A percentile compares a stretch with the other conserved stretches of the same genome.
Conservation (phyloP, 768 basidiomycete genomes). For the Daedaleopsis sinensis region DNA sequence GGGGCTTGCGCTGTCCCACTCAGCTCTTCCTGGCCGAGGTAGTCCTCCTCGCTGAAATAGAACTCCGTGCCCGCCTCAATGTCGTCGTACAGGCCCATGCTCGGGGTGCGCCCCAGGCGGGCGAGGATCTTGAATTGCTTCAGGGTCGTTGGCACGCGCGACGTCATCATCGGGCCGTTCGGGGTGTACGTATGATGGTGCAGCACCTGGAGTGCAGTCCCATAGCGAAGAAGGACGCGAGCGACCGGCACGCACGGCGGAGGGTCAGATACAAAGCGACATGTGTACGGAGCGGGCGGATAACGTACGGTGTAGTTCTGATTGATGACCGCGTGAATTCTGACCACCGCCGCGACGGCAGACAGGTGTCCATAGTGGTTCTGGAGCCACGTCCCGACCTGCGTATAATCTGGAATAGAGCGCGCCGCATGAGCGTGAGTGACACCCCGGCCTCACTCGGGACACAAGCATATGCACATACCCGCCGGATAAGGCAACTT, state of each 20-base stretch:
- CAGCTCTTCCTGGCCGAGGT: conserved; percentile 43
- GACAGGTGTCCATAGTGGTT: conserved; percentile 57
- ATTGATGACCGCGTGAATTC: conserved; percentile 77
- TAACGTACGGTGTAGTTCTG: conserved; percentile 48
- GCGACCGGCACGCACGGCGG: neutral
- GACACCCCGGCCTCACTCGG: conserved; percentile 7
- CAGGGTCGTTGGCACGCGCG: conserved; percentile 68
- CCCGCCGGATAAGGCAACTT: conserved; percentile 65
- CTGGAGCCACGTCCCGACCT: conserved; percentile 65
- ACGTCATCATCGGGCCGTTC: conserved; percentile 3
- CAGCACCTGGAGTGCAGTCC: conserved; percentile 42
- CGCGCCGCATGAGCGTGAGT: neutral
- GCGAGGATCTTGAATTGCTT: conserved; percentile 80
- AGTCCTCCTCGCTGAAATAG: conserved; percentile 71
- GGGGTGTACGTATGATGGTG: conserved; percentile 43
- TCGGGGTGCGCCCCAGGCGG: conserved; percentile 58
- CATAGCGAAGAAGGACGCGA: neutral
- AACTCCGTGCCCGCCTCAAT: conserved; percentile 72
- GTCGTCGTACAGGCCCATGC: conserved; percentile 48
- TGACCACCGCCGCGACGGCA: conserved; percentile 63
- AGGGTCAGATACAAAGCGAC: neutral
- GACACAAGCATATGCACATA: conserved; percentile 34
- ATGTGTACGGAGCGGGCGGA: neutral
- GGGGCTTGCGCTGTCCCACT: conserved; percentile 23
- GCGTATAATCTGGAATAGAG: conserved; percentile 49